Percentiles rank a stretch among this genome's conserved stretches.
phyloP scores from a whole-genome alignment of 176 grass and related monocot species.

The Raddia distichophylla region DNA sequence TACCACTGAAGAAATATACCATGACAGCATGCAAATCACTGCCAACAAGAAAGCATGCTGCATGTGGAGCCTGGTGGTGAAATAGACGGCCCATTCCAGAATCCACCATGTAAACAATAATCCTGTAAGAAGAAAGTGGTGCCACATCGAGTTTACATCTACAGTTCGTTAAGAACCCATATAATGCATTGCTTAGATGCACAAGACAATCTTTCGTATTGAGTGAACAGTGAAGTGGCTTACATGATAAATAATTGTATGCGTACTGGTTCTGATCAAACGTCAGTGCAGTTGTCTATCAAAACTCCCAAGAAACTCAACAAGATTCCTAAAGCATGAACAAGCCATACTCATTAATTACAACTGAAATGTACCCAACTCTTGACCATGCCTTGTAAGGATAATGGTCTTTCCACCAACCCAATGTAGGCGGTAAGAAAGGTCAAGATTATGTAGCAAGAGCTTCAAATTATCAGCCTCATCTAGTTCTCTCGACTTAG shows the following conservation, averaged over 20 bases:
- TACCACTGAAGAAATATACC: not conserved
- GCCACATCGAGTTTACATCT: constrained; percentile 23
- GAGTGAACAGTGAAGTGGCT: constrained; percentile 31
- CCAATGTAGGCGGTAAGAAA: constrained; percentile 89
- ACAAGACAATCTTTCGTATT: not conserved
- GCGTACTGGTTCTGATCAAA: constrained; percentile 6
- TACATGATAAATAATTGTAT: constrained; percentile 35
- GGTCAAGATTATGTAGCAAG: constrained; percentile 83
- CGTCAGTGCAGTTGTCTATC: not conserved
- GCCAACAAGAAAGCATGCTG: constrained; percentile 18
- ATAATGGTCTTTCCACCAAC: constrained; percentile 63
- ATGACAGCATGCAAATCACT: constrained; percentile 5
- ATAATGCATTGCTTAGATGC: not conserved
- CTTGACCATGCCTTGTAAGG: constrained; percentile 73
- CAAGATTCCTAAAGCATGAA: constrained; percentile 24
- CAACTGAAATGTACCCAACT: constrained; percentile 89
- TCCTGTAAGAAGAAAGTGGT: constrained; percentile 30
- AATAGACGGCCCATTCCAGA: constrained; percentile 3
- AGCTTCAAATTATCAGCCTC: constrained; percentile 75
- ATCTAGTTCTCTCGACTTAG: constrained; percentile 52
- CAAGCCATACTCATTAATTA: constrained; percentile 55
- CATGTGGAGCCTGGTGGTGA: constrained; percentile 25
- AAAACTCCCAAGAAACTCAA: constrained; percentile 34
- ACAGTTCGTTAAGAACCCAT: constrained; percentile 10
- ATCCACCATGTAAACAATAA: constrained; percentile 23